phyloP scores from a whole-genome alignment of 75 land plant genomes.

The Cunninghamia lanceolata region DNA sequence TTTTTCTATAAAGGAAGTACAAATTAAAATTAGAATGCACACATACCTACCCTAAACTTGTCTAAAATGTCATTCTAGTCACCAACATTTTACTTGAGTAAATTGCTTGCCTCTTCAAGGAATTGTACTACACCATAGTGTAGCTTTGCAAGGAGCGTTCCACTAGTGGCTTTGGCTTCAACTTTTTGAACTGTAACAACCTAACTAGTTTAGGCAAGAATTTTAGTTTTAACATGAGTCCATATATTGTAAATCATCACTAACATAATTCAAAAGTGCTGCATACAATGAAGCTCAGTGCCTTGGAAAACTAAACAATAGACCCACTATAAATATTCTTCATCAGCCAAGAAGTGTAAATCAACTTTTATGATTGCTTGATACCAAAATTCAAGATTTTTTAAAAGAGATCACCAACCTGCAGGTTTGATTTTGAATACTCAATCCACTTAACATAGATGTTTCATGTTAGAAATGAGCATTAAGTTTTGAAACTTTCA shows the following conservation, averaged over 20 bases:
- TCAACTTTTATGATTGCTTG: neutral
- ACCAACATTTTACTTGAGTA: slow-evolving; percentile 20
- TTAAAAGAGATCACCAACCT: too few relatives aligned
- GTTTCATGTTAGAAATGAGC: neutral
- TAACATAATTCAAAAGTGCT: too few relatives aligned
- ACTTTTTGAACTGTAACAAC: slow-evolving; percentile 65
- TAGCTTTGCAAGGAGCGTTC: slow-evolving; percentile 59
- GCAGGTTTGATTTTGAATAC: neutral
- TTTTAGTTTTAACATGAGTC: neutral
- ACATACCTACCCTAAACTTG: slow-evolving; percentile 49
- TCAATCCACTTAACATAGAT: neutral
- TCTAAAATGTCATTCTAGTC: slow-evolving; percentile 58
- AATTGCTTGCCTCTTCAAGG: slow-evolving; percentile 44
- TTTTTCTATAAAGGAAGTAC: neutral
- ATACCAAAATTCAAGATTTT: too few relatives aligned
- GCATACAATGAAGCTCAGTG: neutral
- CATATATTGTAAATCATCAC: neutral
- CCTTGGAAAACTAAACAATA: neutral
- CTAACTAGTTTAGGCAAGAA: slow-evolving; percentile 20
- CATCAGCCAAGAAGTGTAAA: neutral
- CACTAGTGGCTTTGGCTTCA: slow-evolving; percentile 59
- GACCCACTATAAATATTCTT: neutral
- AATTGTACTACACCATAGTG: slow-evolving; percentile 68
- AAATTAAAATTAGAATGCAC: too few relatives aligned
- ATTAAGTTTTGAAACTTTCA: too few relatives aligned